These are phyloP conservation scores for Aureobasidium musti DNA, from an alignment of 2,329 filamentous ascomycete species.

Conservation along the genomic window DNA sequence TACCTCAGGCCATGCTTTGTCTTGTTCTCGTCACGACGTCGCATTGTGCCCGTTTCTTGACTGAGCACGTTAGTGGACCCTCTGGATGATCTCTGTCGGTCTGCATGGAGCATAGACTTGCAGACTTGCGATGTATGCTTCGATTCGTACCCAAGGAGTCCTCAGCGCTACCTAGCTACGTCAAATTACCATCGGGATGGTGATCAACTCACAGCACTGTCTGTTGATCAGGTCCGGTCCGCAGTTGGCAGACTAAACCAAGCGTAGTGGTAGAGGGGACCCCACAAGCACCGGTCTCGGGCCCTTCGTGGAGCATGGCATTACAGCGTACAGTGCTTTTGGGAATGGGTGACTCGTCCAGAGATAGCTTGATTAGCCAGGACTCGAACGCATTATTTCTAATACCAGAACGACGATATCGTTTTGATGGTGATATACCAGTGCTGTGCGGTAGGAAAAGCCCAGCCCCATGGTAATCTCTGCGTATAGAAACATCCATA, in stretches of 20 bases:
- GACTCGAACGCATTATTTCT: no score
- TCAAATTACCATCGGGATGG: neutral
- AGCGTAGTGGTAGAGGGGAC: neutral
- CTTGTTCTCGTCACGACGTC: neutral
- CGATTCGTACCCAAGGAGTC: neutral
- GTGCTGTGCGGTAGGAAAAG: neutral
- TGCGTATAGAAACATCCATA: neutral
- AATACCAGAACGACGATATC: neutral
- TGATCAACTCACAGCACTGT: neutral
- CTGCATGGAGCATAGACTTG: slow-evolving; percentile 5
- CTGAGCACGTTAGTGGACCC: neutral
- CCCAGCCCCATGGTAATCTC: neutral
- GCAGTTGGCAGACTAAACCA: neutral
- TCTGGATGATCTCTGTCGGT: slow-evolving; percentile 7
- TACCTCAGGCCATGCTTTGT: neutral
- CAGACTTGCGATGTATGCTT: neutral
- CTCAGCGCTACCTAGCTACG: neutral
- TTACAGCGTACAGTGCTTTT: neutral
- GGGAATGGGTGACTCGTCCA: neutral
- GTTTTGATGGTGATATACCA: neutral
- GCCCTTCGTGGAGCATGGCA: neutral
- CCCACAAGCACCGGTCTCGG: neutral
- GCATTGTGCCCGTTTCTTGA: neutral
- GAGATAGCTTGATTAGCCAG: neutral
- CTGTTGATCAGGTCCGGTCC: neutral